These are phyloP conservation scores for Saccharomyces jurei DNA, from an alignment of 805 yeast genomes.

Conservation along the genomic window DNA sequence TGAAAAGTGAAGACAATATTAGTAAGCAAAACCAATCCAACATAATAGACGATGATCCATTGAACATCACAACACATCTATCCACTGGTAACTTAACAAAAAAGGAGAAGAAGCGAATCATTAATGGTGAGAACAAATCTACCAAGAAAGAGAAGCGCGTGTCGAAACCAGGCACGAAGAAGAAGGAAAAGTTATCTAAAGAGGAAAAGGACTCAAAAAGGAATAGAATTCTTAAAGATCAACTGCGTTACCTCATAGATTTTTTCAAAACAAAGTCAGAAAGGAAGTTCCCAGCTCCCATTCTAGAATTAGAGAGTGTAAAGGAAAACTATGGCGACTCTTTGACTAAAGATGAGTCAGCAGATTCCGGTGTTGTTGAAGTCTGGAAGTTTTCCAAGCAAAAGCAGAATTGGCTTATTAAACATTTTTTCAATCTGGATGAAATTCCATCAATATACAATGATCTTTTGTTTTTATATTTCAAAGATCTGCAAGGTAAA, in stretches of 20 bases:
- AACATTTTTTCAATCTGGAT: slow-evolving; percentile 22
- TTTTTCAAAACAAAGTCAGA: slow-evolving; percentile 23
- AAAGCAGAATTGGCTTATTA: slow-evolving; percentile 31
- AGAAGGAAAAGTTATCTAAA: slow-evolving; percentile 22
- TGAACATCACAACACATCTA: slow-evolving; percentile 31
- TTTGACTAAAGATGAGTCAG: slow-evolving; percentile 4
- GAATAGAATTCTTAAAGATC: slow-evolving; percentile 27
- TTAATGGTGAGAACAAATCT: slow-evolving; percentile 18
- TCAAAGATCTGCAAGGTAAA: slow-evolving; percentile 22
- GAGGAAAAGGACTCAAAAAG: slow-evolving; percentile 20
- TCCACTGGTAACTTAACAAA: slow-evolving; percentile 28
- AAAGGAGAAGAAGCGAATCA: slow-evolving; percentile 26
- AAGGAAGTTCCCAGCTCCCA: slow-evolving; percentile 18
- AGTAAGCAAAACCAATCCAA: slow-evolving; percentile 3
- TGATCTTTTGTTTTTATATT: slow-evolving; percentile 23
- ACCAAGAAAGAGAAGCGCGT: slow-evolving; percentile 10
- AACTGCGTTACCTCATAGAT: slow-evolving; percentile 29
- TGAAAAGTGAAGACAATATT: slow-evolving; percentile 3
- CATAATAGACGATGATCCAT: slow-evolving; percentile 22
- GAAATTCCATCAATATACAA: slow-evolving; percentile 25
- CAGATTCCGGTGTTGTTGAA: slow-evolving; percentile 15
- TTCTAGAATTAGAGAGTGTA: slow-evolving; percentile 19
- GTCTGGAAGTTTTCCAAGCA: slow-evolving; percentile 33
- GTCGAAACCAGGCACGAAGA: slow-evolving; percentile 4
- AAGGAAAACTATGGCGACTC: slow-evolving; percentile 10